A percentile compares a stretch with the other conserved stretches of the same genome.
Evolutionary conservation across 805 yeast genomes (phyloP).

Genomic region (Komagataella mondaviorum): DNA sequence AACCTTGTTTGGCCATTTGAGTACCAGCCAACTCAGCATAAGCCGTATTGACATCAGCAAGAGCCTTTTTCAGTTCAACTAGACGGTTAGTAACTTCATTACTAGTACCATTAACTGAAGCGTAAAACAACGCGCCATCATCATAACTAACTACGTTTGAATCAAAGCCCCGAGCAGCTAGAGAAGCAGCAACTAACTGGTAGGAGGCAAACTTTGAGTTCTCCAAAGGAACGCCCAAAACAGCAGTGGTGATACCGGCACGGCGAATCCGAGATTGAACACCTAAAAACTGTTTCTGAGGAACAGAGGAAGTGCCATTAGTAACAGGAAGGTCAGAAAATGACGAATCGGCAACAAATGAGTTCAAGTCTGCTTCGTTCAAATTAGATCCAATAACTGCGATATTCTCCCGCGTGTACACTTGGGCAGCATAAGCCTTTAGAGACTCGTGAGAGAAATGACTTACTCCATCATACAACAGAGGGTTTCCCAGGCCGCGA

Average conservation of each 20-base stretch:
- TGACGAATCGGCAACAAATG: slow-evolving; percentile 53
- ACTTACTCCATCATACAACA: slow-evolving; percentile 54
- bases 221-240: slow-evolving; percentile 69
- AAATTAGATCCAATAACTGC: slow-evolving; percentile 67
- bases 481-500: slow-evolving; percentile 76
- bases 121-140: slow-evolving; percentile 71
- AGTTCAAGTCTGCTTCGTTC: slow-evolving; percentile 50
- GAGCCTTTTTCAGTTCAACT: slow-evolving; percentile 28
- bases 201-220: slow-evolving; percentile 49
- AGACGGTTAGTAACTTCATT: slow-evolving; percentile 24
- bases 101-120: slow-evolving; percentile 46
- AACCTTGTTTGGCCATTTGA: slow-evolving; percentile 19
- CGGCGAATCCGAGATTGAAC: slow-evolving; percentile 56
- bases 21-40: slow-evolving; percentile 17
- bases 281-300: slow-evolving; percentile 36
- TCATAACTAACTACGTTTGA: slow-evolving; percentile 47
- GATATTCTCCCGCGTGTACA: slow-evolving; percentile 58
- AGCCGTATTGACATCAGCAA: slow-evolving; percentile 37
- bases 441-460: slow-evolving; percentile 51
- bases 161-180: slow-evolving; percentile 47
- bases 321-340: slow-evolving; percentile 55
- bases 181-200: slow-evolving; percentile 58
- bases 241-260: slow-evolving; percentile 55
- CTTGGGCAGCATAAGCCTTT: slow-evolving; percentile 48
- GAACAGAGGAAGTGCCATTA: slow-evolving; percentile 23